phyloP scores from a whole-genome alignment of 208 protist species.

The Angomonas ambiguus region DNA sequence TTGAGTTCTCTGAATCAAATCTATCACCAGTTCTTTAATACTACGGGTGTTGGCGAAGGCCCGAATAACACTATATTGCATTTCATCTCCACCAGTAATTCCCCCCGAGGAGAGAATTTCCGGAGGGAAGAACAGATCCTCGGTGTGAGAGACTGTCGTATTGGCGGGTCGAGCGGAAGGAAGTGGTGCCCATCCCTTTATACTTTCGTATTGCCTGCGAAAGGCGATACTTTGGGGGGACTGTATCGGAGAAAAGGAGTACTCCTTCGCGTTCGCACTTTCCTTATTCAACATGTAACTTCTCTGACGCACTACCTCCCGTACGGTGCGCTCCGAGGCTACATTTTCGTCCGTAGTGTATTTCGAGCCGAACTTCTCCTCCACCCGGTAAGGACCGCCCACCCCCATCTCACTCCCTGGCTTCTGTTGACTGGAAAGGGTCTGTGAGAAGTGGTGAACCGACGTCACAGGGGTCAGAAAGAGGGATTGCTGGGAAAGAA shows the following conservation, averaged over 20 bases:
- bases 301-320: constrained; percentile 67
- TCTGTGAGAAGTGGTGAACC: constrained; percentile 36
- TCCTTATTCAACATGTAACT: constrained; percentile 71
- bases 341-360: constrained; percentile 37
- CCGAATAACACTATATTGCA: constrained; percentile 42
- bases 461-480: constrained; percentile 68
- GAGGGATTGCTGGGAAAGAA: constrained; percentile 43
- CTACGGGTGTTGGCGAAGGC: constrained; percentile 44
- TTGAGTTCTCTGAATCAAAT: constrained; percentile 62
- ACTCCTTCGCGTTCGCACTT: constrained; percentile 40
- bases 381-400: constrained; percentile 26
- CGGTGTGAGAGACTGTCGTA: constrained; percentile 11
- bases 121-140: constrained; percentile 76
- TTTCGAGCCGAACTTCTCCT: constrained; percentile 21
- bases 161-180: constrained; percentile 22
- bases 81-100: constrained; percentile 66
- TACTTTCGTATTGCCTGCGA: constrained; percentile 16
- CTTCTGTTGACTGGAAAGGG: constrained; percentile 6
- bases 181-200: constrained; percentile 15
- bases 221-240: constrained; percentile 62
- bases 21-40: constrained; percentile 45
- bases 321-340: constrained; percentile 51
- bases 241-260: constrained; percentile 40
- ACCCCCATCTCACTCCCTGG: constrained; percentile 2
- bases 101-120: constrained; percentile 73